Percentiles rank a stretch among this genome's conserved stretches.
phyloP scores from a whole-genome alignment of 1,284 basidiomycete genomes.

The Mycena citricolor region DNA sequence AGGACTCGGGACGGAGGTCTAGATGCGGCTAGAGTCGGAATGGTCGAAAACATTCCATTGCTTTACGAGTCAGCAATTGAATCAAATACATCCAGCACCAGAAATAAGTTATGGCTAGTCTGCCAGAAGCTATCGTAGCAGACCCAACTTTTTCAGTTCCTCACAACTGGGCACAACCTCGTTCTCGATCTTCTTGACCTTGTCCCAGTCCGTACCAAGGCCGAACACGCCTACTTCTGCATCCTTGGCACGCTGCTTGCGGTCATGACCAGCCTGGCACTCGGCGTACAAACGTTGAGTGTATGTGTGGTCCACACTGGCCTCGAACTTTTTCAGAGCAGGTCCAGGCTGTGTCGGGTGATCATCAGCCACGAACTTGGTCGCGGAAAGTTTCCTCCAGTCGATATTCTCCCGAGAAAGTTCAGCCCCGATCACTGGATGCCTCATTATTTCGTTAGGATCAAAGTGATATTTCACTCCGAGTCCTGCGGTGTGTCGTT shows the following conservation, averaged over 20 bases:
- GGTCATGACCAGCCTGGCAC: slow-evolving; percentile 67
- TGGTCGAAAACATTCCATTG: slow-evolving; percentile 10
- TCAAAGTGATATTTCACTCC: slow-evolving; percentile 89
- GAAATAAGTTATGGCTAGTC: slow-evolving; percentile 26
- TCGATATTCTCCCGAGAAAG: slow-evolving; percentile 54
- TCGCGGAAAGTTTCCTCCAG: slow-evolving; percentile 20
- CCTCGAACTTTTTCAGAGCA: slow-evolving; percentile 60
- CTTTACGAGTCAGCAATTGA: slow-evolving; percentile 18
- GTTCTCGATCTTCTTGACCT: slow-evolving; percentile 65
- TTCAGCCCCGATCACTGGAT: slow-evolving; percentile 75
- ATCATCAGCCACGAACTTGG: slow-evolving; percentile 19
- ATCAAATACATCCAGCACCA: slow-evolving; percentile 17
- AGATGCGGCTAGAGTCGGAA: slow-evolving; percentile 8
- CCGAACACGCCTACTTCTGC: slow-evolving; percentile 85
- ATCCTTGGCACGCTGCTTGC: slow-evolving; percentile 66
- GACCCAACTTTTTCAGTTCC: slow-evolving; percentile 60
- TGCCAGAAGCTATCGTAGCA: slow-evolving; percentile 16
- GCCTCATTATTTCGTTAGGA: slow-evolving; percentile 71
- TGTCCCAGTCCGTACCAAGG: slow-evolving; percentile 86
- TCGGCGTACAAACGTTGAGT: slow-evolving; percentile 66
- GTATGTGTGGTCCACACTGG: slow-evolving; percentile 69
- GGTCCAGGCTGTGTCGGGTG: slow-evolving; percentile 36
- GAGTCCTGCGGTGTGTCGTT: slow-evolving; percentile 67
- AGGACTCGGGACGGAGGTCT: no score
- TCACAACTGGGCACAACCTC: slow-evolving; percentile 76